A percentile compares a stretch with the other conserved stretches of the same genome.
phyloP scores from a whole-genome alignment of 345 rosid genomes.

The Acer campestre region DNA sequence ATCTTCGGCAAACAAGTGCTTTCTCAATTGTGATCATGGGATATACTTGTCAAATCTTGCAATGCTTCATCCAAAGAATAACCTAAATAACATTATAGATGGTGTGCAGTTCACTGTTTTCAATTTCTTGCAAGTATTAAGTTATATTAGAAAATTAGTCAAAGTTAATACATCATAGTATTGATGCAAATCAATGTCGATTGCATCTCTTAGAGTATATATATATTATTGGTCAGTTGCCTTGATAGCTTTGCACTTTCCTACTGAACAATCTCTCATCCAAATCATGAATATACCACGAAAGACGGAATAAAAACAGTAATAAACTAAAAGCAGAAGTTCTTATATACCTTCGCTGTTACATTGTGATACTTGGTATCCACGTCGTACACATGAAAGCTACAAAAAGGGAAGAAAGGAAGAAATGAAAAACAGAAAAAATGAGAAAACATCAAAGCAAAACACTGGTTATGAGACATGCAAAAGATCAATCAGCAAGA shows the following conservation, averaged over 20 bases:
- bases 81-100: not conserved
- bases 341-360: slow-evolving; percentile 65
- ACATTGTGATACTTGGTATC: slow-evolving; percentile 70
- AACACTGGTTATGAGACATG: not conserved
- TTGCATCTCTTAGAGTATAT: not conserved
- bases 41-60: not conserved
- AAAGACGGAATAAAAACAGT: not conserved
- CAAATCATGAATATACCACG: not conserved
- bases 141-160: not conserved
- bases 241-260: not conserved
- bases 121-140: not conserved
- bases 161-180: not conserved
- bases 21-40: not conserved
- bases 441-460: slow-evolving; percentile 11
- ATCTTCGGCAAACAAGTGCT: not conserved
- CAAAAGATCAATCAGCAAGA: not conserved
- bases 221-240: no score
- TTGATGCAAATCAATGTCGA: not conserved
- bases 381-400: slow-evolving; percentile 72
- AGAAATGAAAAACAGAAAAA: slow-evolving; percentile 6
- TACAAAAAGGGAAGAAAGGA: slow-evolving; percentile 30
- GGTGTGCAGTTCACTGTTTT: not conserved
- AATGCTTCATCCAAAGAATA: not conserved
- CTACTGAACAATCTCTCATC: not conserved
- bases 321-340: slow-evolving; percentile 14